Percentiles rank a stretch among this genome's conserved stretches.
These are phyloP conservation scores for Symbiodinium pilosum DNA, from an alignment of 73 alveolate species.

Conservation along the genomic window DNA sequence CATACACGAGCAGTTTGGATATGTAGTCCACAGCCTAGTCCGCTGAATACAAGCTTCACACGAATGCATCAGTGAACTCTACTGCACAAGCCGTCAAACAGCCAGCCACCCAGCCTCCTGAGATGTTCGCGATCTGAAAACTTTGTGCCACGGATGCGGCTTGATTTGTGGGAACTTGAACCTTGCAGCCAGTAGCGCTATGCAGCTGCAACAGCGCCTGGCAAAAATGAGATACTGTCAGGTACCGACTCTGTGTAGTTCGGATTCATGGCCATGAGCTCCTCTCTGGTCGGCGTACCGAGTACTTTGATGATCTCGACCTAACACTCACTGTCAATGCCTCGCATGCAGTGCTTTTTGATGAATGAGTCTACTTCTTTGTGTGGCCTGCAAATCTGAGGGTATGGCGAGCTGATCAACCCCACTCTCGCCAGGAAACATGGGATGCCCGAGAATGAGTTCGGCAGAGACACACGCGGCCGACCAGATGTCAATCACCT, in stretches of 20 bases:
- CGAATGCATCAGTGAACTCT: background rate
- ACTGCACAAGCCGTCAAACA: slow-evolving; percentile 95
- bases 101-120: slow-evolving; percentile 96
- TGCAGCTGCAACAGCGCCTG: background rate
- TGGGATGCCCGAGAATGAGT: slow-evolving; percentile 96
- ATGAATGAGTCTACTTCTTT: background rate
- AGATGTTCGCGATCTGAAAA: slow-evolving; percentile 94
- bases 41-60: background rate
- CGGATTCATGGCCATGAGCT: slow-evolving; percentile 97
- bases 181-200: background rate
- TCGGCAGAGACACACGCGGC: slow-evolving; percentile 98
- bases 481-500: slow-evolving; percentile 98
- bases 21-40: slow-evolving; percentile 57
- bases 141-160: slow-evolving; percentile 98
- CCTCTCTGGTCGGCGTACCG: slow-evolving; percentile 98
- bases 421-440: slow-evolving; percentile 97
- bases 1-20: slow-evolving; percentile 95
- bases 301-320: slow-evolving; percentile 95
- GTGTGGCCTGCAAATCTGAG: background rate
- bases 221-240: no score
- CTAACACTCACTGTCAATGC: background rate
- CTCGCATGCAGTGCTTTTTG: background rate
- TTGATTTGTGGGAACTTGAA: slow-evolving; percentile 98
- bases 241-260: slow-evolving; percentile 96
- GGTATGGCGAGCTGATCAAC: slow-evolving; percentile 96